Evolutionary conservation across 2,329 filamentous ascomycete genomes (phyloP).

Genomic region (Monascus ruber): DNA sequence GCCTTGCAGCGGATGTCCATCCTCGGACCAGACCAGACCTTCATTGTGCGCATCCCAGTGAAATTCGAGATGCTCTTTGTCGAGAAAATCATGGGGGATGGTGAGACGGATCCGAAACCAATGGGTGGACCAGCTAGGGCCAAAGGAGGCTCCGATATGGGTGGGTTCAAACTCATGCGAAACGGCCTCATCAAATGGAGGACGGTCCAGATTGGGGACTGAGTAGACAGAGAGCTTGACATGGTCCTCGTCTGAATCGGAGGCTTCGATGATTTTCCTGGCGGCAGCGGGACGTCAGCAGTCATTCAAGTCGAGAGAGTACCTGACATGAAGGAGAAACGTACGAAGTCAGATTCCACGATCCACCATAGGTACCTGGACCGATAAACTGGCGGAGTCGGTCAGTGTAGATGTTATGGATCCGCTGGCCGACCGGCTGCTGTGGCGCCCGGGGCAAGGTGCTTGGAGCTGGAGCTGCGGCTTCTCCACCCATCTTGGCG

Average conservation of each 20-base stretch:
- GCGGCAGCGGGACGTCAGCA: conserved; percentile 1
- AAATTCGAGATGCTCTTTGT: conserved; percentile 79
- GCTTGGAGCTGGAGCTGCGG: conserved; percentile 21
- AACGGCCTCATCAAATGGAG: conserved; percentile 74
- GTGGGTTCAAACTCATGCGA: conserved; percentile 66
- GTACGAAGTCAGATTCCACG: conserved; percentile 61
- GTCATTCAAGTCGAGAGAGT: conserved; percentile 1
- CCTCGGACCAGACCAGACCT: conserved; percentile 82
- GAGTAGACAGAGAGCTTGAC: conserved; percentile 81
- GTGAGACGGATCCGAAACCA: conserved; percentile 84
- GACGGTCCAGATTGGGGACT: conserved; percentile 65
- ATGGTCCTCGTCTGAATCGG: conserved; percentile 56
- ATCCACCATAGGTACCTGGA: conserved; percentile 59
- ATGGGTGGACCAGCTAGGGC: conserved; percentile 93
- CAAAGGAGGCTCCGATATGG: conserved; percentile 66
- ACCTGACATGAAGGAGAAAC: conserved; percentile 15
- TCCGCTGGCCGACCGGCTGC: conserved; percentile 60
- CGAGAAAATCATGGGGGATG: conserved; percentile 58
- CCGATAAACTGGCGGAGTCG: conserved; percentile 73
- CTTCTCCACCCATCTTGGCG: conserved; percentile 26
- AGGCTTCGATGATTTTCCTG: conserved; percentile 62
- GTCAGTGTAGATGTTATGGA: conserved; percentile 72
- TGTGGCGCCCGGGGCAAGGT: conserved; percentile 41
- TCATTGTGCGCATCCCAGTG: conserved; percentile 96
- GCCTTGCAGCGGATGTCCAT: conserved; percentile 84